These are phyloP conservation scores for Yamadazyma aaseri DNA, from an alignment of 1,139 yeast genomes.

Conservation along the genomic window DNA sequence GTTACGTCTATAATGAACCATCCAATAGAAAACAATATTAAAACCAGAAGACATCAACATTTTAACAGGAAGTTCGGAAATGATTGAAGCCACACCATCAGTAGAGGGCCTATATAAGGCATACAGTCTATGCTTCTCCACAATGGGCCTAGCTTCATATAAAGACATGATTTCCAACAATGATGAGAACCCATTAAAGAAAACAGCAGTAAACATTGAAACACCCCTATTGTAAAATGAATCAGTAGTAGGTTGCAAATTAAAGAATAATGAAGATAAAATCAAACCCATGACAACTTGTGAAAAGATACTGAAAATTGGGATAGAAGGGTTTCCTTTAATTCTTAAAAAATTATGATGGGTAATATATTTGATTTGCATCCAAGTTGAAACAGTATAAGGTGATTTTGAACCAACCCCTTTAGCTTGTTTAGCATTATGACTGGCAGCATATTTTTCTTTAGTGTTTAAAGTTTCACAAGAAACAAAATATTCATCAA, in stretches of 20 bases:
- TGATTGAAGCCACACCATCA: slow-evolving; percentile 56
- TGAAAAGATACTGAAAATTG: slow-evolving; percentile 56
- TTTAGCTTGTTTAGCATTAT: slow-evolving; percentile 56
- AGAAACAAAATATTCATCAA: slow-evolving; percentile 24
- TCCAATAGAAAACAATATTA: slow-evolving; percentile 51
- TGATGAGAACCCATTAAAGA: slow-evolving; percentile 77
- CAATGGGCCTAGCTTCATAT: slow-evolving; percentile 68
- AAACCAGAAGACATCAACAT: slow-evolving; percentile 42
- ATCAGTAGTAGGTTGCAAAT: slow-evolving; percentile 38
- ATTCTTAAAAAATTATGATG: slow-evolving; percentile 62
- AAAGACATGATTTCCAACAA: slow-evolving; percentile 68
- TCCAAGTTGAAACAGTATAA: slow-evolving; percentile 59
- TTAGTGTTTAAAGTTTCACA: slow-evolving; percentile 17
- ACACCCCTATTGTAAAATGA: slow-evolving; percentile 69
- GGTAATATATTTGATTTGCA: slow-evolving; percentile 62
- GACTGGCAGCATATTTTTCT: slow-evolving; percentile 42
- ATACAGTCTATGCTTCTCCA: slow-evolving; percentile 74
- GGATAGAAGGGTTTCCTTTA: slow-evolving; percentile 63
- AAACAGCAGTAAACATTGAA: slow-evolving; percentile 69
- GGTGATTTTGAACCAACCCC: slow-evolving; percentile 54
- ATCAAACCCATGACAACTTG: slow-evolving; percentile 68
- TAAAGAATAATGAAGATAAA: slow-evolving; percentile 72
- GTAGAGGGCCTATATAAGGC: slow-evolving; percentile 65
- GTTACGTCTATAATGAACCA: slow-evolving; percentile 51
- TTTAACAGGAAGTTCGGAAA: slow-evolving; percentile 59